Conservation (phyloP, 257 asterid species). For the Eustoma russellianum region DNA sequence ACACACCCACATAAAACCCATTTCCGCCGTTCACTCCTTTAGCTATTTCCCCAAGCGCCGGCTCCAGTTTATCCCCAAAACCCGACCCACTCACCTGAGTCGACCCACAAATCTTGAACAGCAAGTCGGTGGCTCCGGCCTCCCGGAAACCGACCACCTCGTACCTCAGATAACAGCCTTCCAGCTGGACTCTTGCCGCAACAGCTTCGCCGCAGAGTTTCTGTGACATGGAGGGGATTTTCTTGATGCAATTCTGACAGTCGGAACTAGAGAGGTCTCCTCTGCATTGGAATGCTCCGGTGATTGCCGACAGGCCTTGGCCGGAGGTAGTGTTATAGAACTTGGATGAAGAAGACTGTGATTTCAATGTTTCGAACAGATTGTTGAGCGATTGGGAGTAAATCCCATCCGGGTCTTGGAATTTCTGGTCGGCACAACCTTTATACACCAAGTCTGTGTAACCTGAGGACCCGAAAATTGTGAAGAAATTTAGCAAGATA, state of each 20-base stretch:
- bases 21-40: constrained; percentile 37
- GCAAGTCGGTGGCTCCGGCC: constrained; percentile 39
- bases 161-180: constrained; percentile 60
- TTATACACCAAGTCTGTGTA: constrained; percentile 49
- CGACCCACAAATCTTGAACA: constrained; percentile 62
- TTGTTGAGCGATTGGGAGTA: constrained; percentile 35
- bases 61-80: constrained; percentile 39
- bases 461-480: constrained; percentile 27
- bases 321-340: constrained; percentile 55
- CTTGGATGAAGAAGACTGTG: constrained; percentile 53
- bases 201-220: constrained; percentile 45
- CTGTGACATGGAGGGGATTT: constrained; percentile 23
- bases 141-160: constrained; percentile 43
- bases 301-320: constrained; percentile 34
- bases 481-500: constrained; percentile 10
- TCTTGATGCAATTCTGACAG: constrained; percentile 45
- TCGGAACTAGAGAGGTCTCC: constrained; percentile 54
- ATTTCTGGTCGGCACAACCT: constrained; percentile 77
- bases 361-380: constrained; percentile 30
- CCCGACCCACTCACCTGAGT: constrained; percentile 61
- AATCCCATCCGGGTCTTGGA: constrained; percentile 35
- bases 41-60: constrained; percentile 52
- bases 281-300: constrained; percentile 71
- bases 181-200: constrained; percentile 61
- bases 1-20: constrained; percentile 65